Conservation (phyloP, 2,329 filamentous ascomycete species). For the Magnaporthiopsis incrustans region DNA sequence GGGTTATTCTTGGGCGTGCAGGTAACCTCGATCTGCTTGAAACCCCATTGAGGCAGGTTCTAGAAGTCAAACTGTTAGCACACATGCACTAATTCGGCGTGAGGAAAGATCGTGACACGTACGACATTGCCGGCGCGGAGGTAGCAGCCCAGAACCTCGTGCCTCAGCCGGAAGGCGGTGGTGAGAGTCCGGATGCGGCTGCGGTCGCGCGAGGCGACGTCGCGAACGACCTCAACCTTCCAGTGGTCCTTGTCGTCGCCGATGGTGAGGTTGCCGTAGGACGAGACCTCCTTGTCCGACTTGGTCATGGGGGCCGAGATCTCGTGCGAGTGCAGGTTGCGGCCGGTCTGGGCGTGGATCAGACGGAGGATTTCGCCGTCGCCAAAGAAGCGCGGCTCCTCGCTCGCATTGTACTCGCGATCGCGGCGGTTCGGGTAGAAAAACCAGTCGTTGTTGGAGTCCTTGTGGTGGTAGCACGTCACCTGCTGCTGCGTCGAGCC, state of each 20-base stretch:
- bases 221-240: slow-evolving; percentile 83
- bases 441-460: slow-evolving; percentile 99
- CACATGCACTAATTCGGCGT: background rate
- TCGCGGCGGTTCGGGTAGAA: slow-evolving; percentile 89
- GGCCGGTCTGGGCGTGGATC: slow-evolving; percentile 90
- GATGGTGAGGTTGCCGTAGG: slow-evolving; percentile 89
- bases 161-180: slow-evolving; percentile 82
- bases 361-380: slow-evolving; percentile 75
- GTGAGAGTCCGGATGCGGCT: slow-evolving; percentile 85
- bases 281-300: slow-evolving; percentile 85
- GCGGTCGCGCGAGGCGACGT: slow-evolving; percentile 79
- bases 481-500: slow-evolving; percentile 93
- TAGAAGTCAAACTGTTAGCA: background rate
- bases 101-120: background rate
- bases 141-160: slow-evolving; percentile 80
- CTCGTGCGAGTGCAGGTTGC: slow-evolving; percentile 92
- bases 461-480: slow-evolving; percentile 99
- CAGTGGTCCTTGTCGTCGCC: slow-evolving; percentile 98
- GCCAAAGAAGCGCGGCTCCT: slow-evolving; percentile 65
- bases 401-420: slow-evolving; percentile 62
- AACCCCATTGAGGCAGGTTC: slow-evolving; percentile 97
- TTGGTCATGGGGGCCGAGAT: slow-evolving; percentile 86
- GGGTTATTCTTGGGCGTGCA: slow-evolving; percentile 92
- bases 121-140: slow-evolving; percentile 81
- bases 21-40: slow-evolving; percentile 98